phyloP scores from a whole-genome alignment of 768 basidiomycete species.

The Boletus sp. region DNA sequence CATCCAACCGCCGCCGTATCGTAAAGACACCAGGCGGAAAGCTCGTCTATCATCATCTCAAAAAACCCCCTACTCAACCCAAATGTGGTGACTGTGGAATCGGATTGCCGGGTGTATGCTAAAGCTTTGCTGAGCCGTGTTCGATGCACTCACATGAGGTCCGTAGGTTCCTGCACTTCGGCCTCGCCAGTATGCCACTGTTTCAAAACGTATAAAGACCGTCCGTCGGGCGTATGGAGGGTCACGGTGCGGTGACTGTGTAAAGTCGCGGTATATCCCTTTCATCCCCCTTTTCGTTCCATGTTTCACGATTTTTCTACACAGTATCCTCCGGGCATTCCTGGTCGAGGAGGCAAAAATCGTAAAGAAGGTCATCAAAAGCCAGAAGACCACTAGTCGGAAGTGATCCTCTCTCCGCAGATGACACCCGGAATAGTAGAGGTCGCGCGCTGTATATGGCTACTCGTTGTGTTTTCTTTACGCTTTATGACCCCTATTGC shows the following conservation, averaged over 20 bases:
- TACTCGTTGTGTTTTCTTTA: conserved; percentile 9
- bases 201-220: conserved; percentile 97
- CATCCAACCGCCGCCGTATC: conserved; percentile 90
- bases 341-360: conserved; percentile 99
- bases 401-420: conserved; percentile 20
- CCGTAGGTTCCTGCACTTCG: conserved; percentile 89
- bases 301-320: not conserved
- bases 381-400: conserved; percentile 43
- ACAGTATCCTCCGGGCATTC: conserved; percentile 96
- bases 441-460: conserved; percentile 11
- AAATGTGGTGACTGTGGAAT: conserved; percentile 99
- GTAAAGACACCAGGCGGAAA: conserved; percentile 99
- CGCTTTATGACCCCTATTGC: conserved; percentile 15
- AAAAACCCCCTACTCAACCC: conserved; percentile 87
- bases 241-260: conserved; percentile 94
- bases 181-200: conserved; percentile 91
- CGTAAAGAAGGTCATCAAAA: conserved; percentile 99
- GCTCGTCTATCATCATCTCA: conserved; percentile 96
- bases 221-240: conserved; percentile 97
- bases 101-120: conserved; percentile 90
- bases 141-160: not conserved
- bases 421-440: not conserved
- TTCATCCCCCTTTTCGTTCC: not conserved
- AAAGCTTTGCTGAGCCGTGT: not conserved
- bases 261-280: conserved; percentile 82